Base-by-base conservation (phyloP, 2,329 filamentous ascomycete species). In the Fusarium penzigii region DNA sequence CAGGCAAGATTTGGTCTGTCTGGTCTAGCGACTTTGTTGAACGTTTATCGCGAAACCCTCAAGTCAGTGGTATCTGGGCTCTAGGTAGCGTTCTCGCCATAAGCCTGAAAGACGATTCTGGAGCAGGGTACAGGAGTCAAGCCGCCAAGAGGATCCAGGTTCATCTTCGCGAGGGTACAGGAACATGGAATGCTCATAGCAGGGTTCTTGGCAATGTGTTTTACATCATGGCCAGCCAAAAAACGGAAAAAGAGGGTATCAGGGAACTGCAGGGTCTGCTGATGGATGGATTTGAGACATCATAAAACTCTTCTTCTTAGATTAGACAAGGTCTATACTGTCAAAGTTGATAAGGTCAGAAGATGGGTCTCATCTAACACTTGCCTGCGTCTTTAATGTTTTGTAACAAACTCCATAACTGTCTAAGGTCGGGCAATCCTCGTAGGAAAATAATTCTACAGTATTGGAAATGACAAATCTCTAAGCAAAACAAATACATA, bases 61-160 rank as follows among this genome's bases (percentile, higher is more conserved):
- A 74, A 0, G 83, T 94, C 0, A 76, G 83, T 3, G 83, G 86
- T 8, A 83, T 88, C 0, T 89, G 90, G 74, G 87, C 89, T 0
- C 72, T 94, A 1, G 90, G 90, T 0, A 88, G 83, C 3, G 87
- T 94, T 1, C 74, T 94, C 11, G 86, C 87, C 1, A 85, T 95
- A 38, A 77, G 75, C 25, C 62, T 84, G 48, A 65, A 68, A 5
- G 75, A 76, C 12, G 65, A 69, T 1, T 70, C 71, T 9, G 74
- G 72, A 3, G 58, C 70, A 1, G 78, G 78, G 0, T 81, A 81
- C 57, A 76, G 72, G 51, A 80, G 78, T 55, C 72, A 70, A 12
- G 77, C 75, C 0, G 77, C 80, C 0, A 65, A 67, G n/a, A 69
- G 68, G 1, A 58, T 82, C 0, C 77, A 79, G 42, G 65, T 68